These are phyloP conservation scores for Kluyveromyces wickerhamii DNA, from an alignment of 805 yeast species.

Conservation along the genomic window DNA sequence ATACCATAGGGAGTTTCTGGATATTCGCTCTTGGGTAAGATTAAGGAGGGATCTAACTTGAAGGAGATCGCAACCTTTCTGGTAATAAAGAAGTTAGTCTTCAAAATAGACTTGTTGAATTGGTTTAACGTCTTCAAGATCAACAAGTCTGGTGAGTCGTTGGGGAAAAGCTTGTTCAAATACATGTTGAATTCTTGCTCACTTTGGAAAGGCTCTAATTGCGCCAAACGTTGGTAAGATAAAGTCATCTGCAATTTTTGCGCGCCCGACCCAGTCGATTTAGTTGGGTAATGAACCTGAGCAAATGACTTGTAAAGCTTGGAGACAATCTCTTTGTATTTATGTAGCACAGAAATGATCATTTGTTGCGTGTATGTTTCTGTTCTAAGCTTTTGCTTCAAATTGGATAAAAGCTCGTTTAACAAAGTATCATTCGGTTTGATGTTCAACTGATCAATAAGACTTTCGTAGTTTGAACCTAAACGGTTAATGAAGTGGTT, in stretches of 20 bases:
- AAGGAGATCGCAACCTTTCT: slow-evolving; percentile 93
- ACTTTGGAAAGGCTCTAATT: slow-evolving; percentile 62
- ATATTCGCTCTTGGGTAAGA: slow-evolving; percentile 73
- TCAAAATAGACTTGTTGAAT: slow-evolving; percentile 80
- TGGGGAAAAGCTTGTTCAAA: slow-evolving; percentile 59
- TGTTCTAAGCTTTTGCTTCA: slow-evolving; percentile 83
- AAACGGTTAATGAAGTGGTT: slow-evolving; percentile 91
- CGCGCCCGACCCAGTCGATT: slow-evolving; percentile 26
- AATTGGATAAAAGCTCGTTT: slow-evolving; percentile 59
- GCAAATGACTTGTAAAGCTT: slow-evolving; percentile 89
- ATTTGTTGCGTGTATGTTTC: slow-evolving; percentile 88
- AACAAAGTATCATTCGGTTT: slow-evolving; percentile 52
- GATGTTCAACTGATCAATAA: slow-evolving; percentile 56
- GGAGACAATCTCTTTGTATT: slow-evolving; percentile 63
- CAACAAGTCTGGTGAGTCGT: slow-evolving; percentile 67
- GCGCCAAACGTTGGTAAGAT: slow-evolving; percentile 79
- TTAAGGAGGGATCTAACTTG: slow-evolving; percentile 76
- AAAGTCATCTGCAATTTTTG: slow-evolving; percentile 43
- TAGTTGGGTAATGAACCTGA: slow-evolving; percentile 73
- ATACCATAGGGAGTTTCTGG: slow-evolving; percentile 92
- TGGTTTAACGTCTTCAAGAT: slow-evolving; percentile 75
- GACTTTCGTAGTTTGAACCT: slow-evolving; percentile 78
- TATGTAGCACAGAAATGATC: slow-evolving; percentile 67
- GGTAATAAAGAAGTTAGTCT: slow-evolving; percentile 89
- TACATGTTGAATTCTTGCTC: slow-evolving; percentile 68